These are phyloP conservation scores for Xanthoconium stramineum DNA, from an alignment of 768 basidiomycete genomes.

Conservation along the genomic window DNA sequence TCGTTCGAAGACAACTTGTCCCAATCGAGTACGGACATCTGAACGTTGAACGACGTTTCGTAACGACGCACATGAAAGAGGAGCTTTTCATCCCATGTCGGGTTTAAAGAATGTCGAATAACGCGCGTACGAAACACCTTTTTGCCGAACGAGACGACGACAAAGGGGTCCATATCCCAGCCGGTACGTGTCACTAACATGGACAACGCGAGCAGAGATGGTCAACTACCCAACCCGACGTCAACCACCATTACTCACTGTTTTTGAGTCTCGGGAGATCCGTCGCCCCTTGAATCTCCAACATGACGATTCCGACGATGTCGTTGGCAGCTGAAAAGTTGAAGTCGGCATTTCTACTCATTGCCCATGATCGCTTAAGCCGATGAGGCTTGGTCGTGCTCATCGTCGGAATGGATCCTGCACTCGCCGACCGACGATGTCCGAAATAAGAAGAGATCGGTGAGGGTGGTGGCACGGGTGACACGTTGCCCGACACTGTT, in stretches of 20 bases:
- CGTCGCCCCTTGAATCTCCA: constrained; percentile 81
- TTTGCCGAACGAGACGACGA: constrained; percentile 93
- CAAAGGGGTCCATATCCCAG: constrained; percentile 98
- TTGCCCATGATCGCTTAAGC: constrained; percentile 40
- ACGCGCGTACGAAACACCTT: constrained; percentile 94
- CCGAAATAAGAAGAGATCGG: constrained; percentile 19
- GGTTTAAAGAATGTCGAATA: constrained; percentile 80
- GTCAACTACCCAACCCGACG: not conserved
- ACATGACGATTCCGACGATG: constrained; percentile 90
- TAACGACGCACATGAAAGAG: constrained; percentile 92
- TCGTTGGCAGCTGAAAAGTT: constrained; percentile 73
- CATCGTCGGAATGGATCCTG: constrained; percentile 26
- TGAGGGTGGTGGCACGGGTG: constrained; percentile 20
- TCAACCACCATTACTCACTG: constrained; percentile 48
- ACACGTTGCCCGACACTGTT: constrained; percentile 7
- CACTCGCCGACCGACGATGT: constrained; percentile 33
- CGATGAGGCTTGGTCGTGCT: constrained; percentile 28
- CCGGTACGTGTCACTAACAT: constrained; percentile 74
- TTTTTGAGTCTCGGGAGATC: constrained; percentile 87
- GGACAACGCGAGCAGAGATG: not conserved
- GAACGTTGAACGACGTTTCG: constrained; percentile 73
- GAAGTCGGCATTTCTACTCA: constrained; percentile 41
- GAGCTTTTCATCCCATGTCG: constrained; percentile 92
- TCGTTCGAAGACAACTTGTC: constrained; percentile 92
- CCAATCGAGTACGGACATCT: constrained; percentile 91